These are phyloP conservation scores for Phytophthora chlamydospora DNA, from an alignment of 352 stramenopile species.

Conservation along the genomic window DNA sequence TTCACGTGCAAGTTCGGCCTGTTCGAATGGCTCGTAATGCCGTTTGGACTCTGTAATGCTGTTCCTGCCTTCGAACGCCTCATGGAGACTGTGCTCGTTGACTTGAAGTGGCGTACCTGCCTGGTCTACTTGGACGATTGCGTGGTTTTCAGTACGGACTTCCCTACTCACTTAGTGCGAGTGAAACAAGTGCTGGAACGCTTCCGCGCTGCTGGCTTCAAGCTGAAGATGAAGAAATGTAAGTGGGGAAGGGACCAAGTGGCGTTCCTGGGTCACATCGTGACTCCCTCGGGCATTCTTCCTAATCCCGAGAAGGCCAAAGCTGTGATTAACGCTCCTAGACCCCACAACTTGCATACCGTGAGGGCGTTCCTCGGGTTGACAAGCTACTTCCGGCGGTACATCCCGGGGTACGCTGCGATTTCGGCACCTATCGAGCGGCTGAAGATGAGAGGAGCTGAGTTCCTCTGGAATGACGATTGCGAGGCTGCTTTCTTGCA, in stretches of 20 bases:
- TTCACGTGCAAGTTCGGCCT: background rate
- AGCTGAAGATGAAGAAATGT: background rate
- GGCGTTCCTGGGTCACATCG: background rate
- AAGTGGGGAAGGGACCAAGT: background rate
- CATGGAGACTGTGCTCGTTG: background rate
- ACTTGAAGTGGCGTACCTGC: background rate
- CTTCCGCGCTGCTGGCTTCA: background rate
- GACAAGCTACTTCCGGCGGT: background rate
- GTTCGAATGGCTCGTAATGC: background rate
- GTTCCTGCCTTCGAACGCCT: background rate
- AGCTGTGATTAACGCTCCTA: background rate
- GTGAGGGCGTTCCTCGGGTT: background rate
- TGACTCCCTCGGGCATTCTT: background rate
- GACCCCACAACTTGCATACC: background rate
- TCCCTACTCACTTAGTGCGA: background rate
- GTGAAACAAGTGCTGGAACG: background rate
- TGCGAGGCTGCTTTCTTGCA: background rate
- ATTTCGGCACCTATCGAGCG: background rate
- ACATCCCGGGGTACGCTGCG: background rate
- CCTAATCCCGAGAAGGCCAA: background rate
- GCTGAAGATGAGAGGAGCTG: background rate
- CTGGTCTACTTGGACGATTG: background rate
- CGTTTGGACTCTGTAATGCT: background rate
- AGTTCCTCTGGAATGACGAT: background rate
- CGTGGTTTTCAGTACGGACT: background rate